Conservation (phyloP, 106 monocot genomes). For the Cymbidium sinense region DNA sequence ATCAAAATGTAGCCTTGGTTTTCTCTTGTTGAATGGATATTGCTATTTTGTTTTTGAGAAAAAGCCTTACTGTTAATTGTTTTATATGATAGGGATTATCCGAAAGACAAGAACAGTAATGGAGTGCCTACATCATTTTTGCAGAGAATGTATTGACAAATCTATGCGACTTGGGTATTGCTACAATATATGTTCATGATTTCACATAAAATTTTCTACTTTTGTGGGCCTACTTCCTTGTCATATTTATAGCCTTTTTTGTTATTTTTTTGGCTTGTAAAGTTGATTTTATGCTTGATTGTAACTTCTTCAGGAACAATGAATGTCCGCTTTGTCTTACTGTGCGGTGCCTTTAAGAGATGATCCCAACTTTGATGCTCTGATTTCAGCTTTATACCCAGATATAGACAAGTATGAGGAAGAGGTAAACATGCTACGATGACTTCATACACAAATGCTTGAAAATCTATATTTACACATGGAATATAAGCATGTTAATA, state of each 20-base stretch:
- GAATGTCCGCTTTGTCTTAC: constrained; percentile 94
- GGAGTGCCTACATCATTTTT: constrained; percentile 95
- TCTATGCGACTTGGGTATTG: constrained; percentile 56
- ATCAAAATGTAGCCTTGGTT: background rate
- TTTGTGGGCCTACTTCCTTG: background rate
- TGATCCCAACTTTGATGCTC: constrained; percentile 90
- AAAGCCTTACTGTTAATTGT: background rate
- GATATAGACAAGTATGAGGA: constrained; percentile 97
- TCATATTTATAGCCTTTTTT: background rate
- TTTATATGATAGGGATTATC: constrained; percentile 73
- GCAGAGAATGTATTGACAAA: constrained; percentile 96
- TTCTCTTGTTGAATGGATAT: background rate
- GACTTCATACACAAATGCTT: background rate
- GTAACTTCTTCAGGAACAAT: constrained; percentile 60
- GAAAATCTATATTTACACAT: too few relatives aligned
- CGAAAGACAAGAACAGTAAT: constrained; percentile 97
- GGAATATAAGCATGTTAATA: too few relatives aligned
- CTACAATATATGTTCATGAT: background rate
- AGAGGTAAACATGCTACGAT: constrained; percentile 44
- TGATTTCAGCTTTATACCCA: constrained; percentile 89
- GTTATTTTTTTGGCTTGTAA: background rate
- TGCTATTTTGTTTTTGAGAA: background rate
- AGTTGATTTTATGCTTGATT: background rate
- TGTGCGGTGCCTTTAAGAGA: constrained; percentile 92
- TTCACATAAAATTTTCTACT: background rate